Evolutionary conservation across 2,329 filamentous ascomycete genomes (phyloP).

Genomic region (Trichoderma aggressivum): DNA sequence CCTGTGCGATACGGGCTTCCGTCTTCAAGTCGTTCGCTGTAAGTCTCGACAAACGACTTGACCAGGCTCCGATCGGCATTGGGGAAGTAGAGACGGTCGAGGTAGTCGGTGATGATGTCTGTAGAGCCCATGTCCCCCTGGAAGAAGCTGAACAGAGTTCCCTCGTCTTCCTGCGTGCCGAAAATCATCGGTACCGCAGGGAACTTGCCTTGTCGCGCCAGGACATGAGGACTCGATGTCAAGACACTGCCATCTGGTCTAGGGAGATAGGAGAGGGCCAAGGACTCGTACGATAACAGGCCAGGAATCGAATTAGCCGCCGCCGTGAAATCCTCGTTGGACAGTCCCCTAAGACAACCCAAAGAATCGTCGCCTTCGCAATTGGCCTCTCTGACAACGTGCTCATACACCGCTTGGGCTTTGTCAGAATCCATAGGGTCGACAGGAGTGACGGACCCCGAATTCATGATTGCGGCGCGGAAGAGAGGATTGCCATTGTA

Average conservation of each 20-base stretch:
- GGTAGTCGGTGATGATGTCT: slow-evolving; percentile 58
- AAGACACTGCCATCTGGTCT: slow-evolving; percentile 66
- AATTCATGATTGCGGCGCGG: slow-evolving; percentile 75
- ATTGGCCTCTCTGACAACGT: slow-evolving; percentile 56
- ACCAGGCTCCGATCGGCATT: slow-evolving; percentile 51
- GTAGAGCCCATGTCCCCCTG: slow-evolving; percentile 65
- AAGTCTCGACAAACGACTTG: slow-evolving; percentile 56
- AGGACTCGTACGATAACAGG: slow-evolving; percentile 62
- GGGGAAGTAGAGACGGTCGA: slow-evolving; percentile 58
- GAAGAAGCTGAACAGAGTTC: slow-evolving; percentile 69
- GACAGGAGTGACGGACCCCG: slow-evolving; percentile 60
- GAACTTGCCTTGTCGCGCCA: slow-evolving; percentile 49
- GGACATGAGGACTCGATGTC: slow-evolving; percentile 58
- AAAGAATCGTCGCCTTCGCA: slow-evolving; percentile 61
- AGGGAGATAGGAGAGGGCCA: slow-evolving; percentile 71
- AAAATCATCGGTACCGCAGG: slow-evolving; percentile 52
- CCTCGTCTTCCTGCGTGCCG: slow-evolving; percentile 77
- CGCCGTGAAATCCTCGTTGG: slow-evolving; percentile 58
- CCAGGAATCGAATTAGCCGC: slow-evolving; percentile 69
- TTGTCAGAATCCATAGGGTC: slow-evolving; percentile 63
- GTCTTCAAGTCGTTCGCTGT: slow-evolving; percentile 49
- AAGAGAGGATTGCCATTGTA: slow-evolving; percentile 76
- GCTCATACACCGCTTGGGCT: slow-evolving; percentile 61
- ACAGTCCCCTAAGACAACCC: slow-evolving; percentile 59
- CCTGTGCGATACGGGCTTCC: slow-evolving; percentile 72